Evolutionary conservation across 2,329 filamentous ascomycete genomes (phyloP), one percentile per base, ranked within the genome.

Genomic region (Zasmidium citrigriseum): DNA sequence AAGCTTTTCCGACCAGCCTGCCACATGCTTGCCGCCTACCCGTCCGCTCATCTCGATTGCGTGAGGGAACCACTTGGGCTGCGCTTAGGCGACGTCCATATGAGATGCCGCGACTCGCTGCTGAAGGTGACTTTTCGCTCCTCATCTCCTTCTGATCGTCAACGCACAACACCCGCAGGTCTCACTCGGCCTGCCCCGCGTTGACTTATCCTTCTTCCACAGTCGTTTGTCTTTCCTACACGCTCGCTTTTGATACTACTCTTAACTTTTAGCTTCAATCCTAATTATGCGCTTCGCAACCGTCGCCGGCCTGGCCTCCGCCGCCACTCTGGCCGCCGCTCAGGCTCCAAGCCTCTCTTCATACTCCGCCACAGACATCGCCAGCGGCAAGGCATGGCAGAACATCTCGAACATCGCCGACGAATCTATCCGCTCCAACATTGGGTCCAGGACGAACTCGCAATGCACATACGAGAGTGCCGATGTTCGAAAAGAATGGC

Each of bases 401-500:
- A 68, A 72, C 34, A 63, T 71, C 23, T 64, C 62, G 14, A 59
- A 61, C 24, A 66, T 68, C n/a, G 67, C 69, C 20, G 53, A 61
- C n/a, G 62, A 68, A 51, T 65, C 68, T 49, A 67, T 72, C 61
- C 60, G 62, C 55, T 63, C 62, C 21, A 70, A 68, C 58, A 54
- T 69, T 45, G 62, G 59, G 54, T 64, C 62, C 10, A 55, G 66
- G 5, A 51, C 54, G n/a, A 60, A 55, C 51, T 21, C 53, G 1
- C 34, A 55, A 50, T 72, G 70, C 63, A 71, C 69, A 41, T 72
- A 66, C 52, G 66, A 65, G 14, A 70, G 66, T 38, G 67, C 67
- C 38, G 52, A 58, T 10, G 62, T 70, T 3, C 56, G 67, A 20
- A 64, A 58, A 46, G 69, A 72, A 58, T 72, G 69, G 68, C 62